These are phyloP conservation scores for Trichomonascaceae sp. DNA, from an alignment of 1,139 yeast genomes.

Conservation along the genomic window DNA sequence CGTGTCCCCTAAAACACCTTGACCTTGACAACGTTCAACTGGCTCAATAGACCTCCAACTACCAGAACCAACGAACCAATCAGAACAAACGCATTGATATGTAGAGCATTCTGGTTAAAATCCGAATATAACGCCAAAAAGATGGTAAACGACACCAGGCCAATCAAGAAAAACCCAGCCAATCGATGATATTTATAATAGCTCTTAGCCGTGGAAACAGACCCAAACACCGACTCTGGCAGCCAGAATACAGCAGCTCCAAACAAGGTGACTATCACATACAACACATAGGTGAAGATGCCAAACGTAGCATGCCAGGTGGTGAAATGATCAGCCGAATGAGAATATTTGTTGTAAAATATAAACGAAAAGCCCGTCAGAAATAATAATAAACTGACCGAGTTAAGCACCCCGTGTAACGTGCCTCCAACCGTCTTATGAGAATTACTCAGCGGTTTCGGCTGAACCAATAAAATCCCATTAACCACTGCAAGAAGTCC, in stretches of 20 bases:
- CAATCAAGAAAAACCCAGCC: slow-evolving; percentile 25
- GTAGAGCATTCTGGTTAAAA: slow-evolving; percentile 23
- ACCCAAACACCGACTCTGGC: slow-evolving; percentile 26
- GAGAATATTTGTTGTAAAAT: slow-evolving; percentile 24
- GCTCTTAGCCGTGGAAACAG: slow-evolving; percentile 24
- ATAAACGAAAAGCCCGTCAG: slow-evolving; percentile 21
- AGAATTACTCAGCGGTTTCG: slow-evolving; percentile 18
- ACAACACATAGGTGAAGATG: slow-evolving; percentile 18
- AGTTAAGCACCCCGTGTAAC: slow-evolving; percentile 27
- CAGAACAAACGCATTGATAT: slow-evolving; percentile 17
- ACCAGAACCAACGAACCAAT: slow-evolving; percentile 19
- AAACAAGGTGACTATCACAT: slow-evolving; percentile 18
- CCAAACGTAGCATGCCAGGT: slow-evolving; percentile 31
- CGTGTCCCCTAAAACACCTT: slow-evolving; percentile 2
- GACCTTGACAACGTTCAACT: slow-evolving; percentile 14
- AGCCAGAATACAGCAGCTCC: slow-evolving; percentile 27
- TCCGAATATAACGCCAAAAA: slow-evolving; percentile 26
- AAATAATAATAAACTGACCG: slow-evolving; percentile 18
- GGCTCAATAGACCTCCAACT: slow-evolving; percentile 14
- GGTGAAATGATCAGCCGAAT: slow-evolving; percentile 25
- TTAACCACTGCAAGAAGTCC: slow-evolving; percentile 21
- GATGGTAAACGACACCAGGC: slow-evolving; percentile 19
- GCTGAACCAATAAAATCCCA: slow-evolving; percentile 24
- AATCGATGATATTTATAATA: slow-evolving; percentile 30
- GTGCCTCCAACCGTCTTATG: slow-evolving; percentile 26